These are phyloP conservation scores for Hypericum androsaemum DNA, from an alignment of 345 rosid genomes.

Conservation along the genomic window DNA sequence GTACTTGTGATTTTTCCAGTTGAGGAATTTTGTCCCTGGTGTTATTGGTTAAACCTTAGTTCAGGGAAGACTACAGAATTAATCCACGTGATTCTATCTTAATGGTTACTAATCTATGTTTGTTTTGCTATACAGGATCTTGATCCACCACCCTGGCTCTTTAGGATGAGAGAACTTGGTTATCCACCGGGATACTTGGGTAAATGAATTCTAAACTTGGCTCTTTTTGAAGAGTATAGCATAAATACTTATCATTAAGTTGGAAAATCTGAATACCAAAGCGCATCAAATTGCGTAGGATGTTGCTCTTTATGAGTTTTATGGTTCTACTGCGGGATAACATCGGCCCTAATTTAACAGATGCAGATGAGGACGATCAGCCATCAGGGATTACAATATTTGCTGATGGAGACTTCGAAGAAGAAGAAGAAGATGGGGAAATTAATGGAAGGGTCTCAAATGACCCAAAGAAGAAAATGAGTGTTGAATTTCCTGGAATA, in stretches of 20 bases:
- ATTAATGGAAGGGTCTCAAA: constrained; percentile 27
- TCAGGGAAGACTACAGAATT: too few species aligned
- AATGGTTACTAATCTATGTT: background rate
- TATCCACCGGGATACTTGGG: constrained; percentile 96
- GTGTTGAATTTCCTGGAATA: constrained; percentile 68
- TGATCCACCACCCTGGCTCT: constrained; percentile 99
- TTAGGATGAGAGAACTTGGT: constrained; percentile 93
- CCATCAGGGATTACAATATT: constrained; percentile 73
- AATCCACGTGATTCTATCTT: background rate
- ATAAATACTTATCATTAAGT: background rate
- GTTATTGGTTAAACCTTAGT: too few species aligned
- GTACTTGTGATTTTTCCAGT: too few species aligned
- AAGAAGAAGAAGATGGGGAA: constrained; percentile 50
- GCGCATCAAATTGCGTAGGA: too few species aligned
- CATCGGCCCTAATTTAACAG: constrained; percentile 22
- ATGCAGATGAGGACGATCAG: constrained; percentile 44
- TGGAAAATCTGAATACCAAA: too few species aligned
- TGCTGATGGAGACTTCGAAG: constrained; percentile 35
- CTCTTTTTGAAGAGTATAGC: background rate
- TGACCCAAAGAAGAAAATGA: constrained; percentile 41
- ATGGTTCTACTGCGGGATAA: too few species aligned
- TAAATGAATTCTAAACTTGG: constrained; percentile 11
- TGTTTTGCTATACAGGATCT: constrained; percentile 44
- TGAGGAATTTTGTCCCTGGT: too few species aligned
- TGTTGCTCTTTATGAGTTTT: too few species aligned